Conservation (phyloP, 2,329 filamentous ascomycete species). For the Xylariaceae sp. region DNA sequence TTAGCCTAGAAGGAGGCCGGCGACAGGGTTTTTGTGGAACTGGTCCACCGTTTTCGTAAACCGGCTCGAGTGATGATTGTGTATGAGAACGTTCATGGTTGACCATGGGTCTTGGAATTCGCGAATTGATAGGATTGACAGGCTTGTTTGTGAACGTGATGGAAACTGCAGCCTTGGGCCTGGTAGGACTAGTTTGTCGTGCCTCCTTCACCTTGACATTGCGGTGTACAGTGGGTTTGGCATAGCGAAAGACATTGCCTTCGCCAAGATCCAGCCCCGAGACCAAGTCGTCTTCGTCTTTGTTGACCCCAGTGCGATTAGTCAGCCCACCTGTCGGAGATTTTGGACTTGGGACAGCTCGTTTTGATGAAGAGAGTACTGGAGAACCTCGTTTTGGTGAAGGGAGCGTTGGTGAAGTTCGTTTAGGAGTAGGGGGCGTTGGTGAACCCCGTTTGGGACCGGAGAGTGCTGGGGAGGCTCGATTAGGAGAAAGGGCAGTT, state of each 20-base stretch:
- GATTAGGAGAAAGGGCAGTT: slow-evolving; percentile 3
- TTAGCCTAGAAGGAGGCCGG: slow-evolving; percentile 61
- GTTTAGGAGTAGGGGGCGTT: too few species aligned
- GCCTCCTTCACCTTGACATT: slow-evolving; percentile 84
- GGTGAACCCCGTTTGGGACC: slow-evolving; percentile 3
- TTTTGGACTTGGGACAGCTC: slow-evolving; percentile 8
- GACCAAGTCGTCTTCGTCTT: slow-evolving; percentile 72
- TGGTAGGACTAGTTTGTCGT: slow-evolving; percentile 63
- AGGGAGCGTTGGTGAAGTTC: not conserved
- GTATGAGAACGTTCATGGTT: slow-evolving; percentile 64
- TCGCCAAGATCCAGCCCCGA: slow-evolving; percentile 82
- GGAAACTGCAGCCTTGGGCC: slow-evolving; percentile 72
- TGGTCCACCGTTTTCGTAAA: slow-evolving; percentile 81
- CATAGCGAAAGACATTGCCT: slow-evolving; percentile 74
- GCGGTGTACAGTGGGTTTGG: slow-evolving; percentile 79
- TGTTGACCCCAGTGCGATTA: slow-evolving; percentile 34
- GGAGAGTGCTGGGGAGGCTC: too few species aligned
- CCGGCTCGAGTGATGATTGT: slow-evolving; percentile 78
- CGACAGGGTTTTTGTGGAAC: slow-evolving; percentile 53
- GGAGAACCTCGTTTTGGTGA: not conserved
- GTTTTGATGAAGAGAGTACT: slow-evolving; percentile 7
- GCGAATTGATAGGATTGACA: slow-evolving; percentile 51
- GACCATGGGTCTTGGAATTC: slow-evolving; percentile 70
- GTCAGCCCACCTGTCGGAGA: slow-evolving; percentile 13
- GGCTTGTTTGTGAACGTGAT: slow-evolving; percentile 86